phyloP scores from a whole-genome alignment of 371 early-diverging fungal genomes.

The Mortierella sp. region DNA sequence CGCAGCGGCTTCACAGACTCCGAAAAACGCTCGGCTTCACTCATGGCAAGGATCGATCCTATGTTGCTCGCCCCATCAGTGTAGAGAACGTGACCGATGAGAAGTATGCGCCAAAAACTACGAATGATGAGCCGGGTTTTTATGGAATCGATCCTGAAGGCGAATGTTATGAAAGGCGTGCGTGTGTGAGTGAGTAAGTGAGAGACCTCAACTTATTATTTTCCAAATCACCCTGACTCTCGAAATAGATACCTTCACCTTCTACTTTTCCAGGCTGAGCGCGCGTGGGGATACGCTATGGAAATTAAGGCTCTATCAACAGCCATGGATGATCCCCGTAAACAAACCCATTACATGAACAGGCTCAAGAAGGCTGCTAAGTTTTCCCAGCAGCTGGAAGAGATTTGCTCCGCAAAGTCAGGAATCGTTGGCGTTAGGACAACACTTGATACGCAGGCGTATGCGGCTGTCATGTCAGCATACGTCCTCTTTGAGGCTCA shows the following conservation, averaged over 20 bases:
- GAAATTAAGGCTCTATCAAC: conserved; percentile 72
- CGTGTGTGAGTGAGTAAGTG: not conserved
- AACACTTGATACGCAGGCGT: conserved; percentile 77
- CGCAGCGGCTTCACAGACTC: conserved; percentile 73
- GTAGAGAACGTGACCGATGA: conserved; percentile 61
- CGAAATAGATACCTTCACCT: conserved; percentile 65
- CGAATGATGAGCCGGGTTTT: not conserved
- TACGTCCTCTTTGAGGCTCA: conserved; percentile 74
- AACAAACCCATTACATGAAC: conserved; percentile 72
- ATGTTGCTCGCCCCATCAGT: conserved; percentile 57
- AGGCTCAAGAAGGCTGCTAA: conserved; percentile 72
- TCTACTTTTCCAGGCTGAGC: conserved; percentile 75
- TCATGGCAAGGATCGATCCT: conserved; percentile 66
- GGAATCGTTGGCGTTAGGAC: conserved; percentile 65
- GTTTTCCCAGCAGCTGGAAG: conserved; percentile 61
- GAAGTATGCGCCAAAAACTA: conserved; percentile 45
- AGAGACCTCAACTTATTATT: not conserved
- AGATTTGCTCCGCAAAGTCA: conserved; percentile 59
- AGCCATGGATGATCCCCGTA: conserved; percentile 70
- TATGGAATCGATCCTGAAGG: not conserved
- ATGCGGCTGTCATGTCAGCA: conserved; percentile 75
- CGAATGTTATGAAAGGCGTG: not conserved
- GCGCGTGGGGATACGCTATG: conserved; percentile 87
- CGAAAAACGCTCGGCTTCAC: conserved; percentile 67
- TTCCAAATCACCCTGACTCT: not conserved